Conservation (phyloP, 176 grass and related monocot genomes). For the Sorghum bicolor region Sorghum_bicolor_NCBIv3 NC_012875.2:1401001-1401500, state of each 20-base stretch:
- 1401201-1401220: background rate
- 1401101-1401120: conserved; percentile 1
- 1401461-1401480: background rate
- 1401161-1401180: background rate
- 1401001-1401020: conserved; percentile 4
- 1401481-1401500: background rate
- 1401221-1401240: background rate
- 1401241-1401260: background rate
- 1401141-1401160: background rate
- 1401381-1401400: background rate
- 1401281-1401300: background rate
- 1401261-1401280: background rate
- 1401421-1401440: background rate
- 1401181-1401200: background rate
- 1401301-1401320: background rate
- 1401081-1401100: conserved; percentile 26
- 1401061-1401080: background rate
- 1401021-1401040: background rate
- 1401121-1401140: background rate
- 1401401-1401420: background rate
- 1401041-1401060: background rate
- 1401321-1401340: background rate
- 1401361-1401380: background rate
- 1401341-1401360: background rate
- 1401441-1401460: background rate